phyloP scores from a whole-genome alignment of 768 basidiomycete species.

The Lentinula lateritia region DNA sequence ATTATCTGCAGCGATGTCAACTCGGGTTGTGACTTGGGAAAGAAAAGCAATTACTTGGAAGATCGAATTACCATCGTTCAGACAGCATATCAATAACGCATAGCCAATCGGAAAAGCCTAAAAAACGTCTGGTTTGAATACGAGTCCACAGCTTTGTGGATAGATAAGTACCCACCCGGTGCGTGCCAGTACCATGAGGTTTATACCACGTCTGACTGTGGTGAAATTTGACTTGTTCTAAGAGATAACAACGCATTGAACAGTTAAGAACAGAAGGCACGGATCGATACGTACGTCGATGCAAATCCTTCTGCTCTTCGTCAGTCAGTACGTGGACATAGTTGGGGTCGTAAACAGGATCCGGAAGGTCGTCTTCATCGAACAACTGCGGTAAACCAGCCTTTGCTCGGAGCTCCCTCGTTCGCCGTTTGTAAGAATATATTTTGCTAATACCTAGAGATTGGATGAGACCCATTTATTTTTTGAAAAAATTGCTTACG shows the following conservation, averaged over 20 bases:
- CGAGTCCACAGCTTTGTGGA: not conserved
- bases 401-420: conserved; percentile 49
- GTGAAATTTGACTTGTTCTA: conserved; percentile 67
- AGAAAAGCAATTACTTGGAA: conserved; percentile 51
- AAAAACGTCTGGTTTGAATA: conserved; percentile 33
- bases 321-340: conserved; percentile 69
- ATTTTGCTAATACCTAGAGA: conserved; percentile 63
- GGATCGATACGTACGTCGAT: conserved; percentile 45
- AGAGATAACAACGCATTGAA: not conserved
- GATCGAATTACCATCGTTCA: conserved; percentile 73
- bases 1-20: conserved; percentile 35
- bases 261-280: not conserved
- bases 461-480: not conserved
- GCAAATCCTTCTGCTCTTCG: conserved; percentile 56
- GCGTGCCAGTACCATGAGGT: conserved; percentile 80
- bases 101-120: conserved; percentile 32
- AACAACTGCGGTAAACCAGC: conserved; percentile 64
- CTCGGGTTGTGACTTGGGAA: not conserved
- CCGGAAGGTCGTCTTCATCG: conserved; percentile 76
- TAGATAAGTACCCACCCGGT: conserved; percentile 40
- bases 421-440: conserved; percentile 65
- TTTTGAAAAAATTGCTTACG: conserved; percentile 31
- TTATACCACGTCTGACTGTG: conserved; percentile 81
- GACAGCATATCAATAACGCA: conserved; percentile 67
- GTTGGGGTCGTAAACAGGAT: conserved; percentile 66